phyloP scores from a whole-genome alignment of 257 asterid genomes.

The Solanum paucissectum region DNA sequence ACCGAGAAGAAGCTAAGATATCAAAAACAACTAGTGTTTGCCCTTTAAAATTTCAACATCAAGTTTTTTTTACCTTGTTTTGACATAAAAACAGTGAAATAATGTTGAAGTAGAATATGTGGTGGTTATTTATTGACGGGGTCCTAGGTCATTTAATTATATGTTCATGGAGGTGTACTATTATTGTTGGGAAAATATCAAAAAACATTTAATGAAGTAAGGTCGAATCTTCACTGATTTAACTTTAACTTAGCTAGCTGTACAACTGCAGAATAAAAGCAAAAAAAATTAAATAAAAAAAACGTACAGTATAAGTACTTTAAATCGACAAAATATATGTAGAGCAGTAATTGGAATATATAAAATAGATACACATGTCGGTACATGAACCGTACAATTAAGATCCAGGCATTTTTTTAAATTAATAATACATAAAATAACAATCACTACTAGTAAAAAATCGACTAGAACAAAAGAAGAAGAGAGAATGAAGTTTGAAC shows the following conservation, averaged over 20 bases:
- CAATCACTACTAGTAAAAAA: not conserved
- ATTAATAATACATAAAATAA: not conserved
- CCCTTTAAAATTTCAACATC: not conserved
- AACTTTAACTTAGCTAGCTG: not conserved
- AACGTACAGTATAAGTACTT: not conserved
- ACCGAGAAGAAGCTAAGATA: not conserved
- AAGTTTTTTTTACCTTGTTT: not conserved
- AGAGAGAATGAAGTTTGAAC: not conserved
- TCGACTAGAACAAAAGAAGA: not conserved
- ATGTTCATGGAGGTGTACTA: not conserved
- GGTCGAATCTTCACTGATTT: not conserved
- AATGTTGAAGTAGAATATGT: not conserved
- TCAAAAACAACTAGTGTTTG: not conserved
- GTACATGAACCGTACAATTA: conserved; percentile 1
- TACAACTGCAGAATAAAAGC: not conserved
- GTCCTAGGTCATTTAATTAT: not conserved
- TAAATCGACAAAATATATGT: not conserved
- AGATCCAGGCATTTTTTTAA: not conserved
- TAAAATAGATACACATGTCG: not conserved
- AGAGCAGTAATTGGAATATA: not conserved
- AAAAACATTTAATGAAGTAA: not conserved
- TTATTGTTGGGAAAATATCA: not conserved
- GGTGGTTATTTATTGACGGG: not conserved
- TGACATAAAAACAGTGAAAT: not conserved
- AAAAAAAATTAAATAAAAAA: not conserved